Percentiles rank a stretch among this genome's conserved stretches.
These are phyloP conservation scores for Galeopsis tetrahit DNA, from an alignment of 257 asterid species.

Conservation along the genomic window DNA sequence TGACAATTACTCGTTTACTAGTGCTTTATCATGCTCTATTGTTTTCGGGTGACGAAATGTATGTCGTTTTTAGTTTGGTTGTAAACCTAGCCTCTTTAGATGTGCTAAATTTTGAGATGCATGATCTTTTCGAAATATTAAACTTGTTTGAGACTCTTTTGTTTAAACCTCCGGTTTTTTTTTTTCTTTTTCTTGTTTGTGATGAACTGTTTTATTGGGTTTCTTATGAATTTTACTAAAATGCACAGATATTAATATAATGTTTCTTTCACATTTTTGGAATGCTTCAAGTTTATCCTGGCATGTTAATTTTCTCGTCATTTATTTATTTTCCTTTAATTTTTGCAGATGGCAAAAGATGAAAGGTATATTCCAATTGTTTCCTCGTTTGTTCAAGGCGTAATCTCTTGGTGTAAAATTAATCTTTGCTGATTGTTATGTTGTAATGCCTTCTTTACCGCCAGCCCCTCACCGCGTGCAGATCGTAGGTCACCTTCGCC, in stretches of 20 bases:
- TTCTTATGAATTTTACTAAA: neutral
- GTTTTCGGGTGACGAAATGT: neutral
- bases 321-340: slow-evolving; percentile 24
- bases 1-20: neutral
- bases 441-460: slow-evolving; percentile 8
- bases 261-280: neutral
- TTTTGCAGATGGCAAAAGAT: slow-evolving; percentile 33
- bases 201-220: neutral
- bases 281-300: neutral
- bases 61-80: neutral
- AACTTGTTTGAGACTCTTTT: neutral
- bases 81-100: neutral
- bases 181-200: neutral
- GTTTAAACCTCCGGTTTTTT: neutral
- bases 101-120: slow-evolving; percentile 4
- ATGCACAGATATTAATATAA: neutral
- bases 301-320: neutral
- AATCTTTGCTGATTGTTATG: slow-evolving; percentile 16
- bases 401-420: neutral
- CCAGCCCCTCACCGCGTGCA: slow-evolving; percentile 30
- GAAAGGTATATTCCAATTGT: slow-evolving; percentile 22
- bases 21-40: neutral
- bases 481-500: slow-evolving; percentile 29
- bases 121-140: neutral
- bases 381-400: neutral